Evolutionary conservation across 148 eudicot genomes (phyloP).

Genomic region (Cornus florida): DNA sequence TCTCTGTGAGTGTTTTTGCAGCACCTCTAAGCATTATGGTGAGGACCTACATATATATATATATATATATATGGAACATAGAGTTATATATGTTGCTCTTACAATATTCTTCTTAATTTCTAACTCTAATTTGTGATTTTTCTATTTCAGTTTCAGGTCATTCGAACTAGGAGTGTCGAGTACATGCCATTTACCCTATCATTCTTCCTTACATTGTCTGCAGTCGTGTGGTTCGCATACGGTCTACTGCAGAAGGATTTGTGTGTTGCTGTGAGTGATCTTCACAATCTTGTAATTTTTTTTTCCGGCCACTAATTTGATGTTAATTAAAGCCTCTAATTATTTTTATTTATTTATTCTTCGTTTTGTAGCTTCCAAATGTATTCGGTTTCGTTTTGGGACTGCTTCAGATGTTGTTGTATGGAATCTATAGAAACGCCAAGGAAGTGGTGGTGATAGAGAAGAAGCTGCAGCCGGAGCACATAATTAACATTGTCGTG

Average conservation of each 20-base stretch:
- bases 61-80: no score
- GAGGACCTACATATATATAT: slow-evolving; percentile 8
- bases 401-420: slow-evolving; percentile 48
- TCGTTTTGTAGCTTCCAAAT: slow-evolving; percentile 37
- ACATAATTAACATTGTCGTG: slow-evolving; percentile 24
- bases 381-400: slow-evolving; percentile 54
- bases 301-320: no score
- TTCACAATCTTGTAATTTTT: no score
- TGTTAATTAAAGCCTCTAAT: no score
- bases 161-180: slow-evolving; percentile 58
- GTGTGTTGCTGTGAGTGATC: slow-evolving; percentile 46
- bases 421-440: slow-evolving; percentile 30
- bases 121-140: neutral
- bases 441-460: slow-evolving; percentile 9
- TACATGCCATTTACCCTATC: slow-evolving; percentile 75
- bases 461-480: slow-evolving; percentile 25
- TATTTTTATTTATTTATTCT: neutral
- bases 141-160: slow-evolving; percentile 43
- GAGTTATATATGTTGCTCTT: neutral
- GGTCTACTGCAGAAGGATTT: slow-evolving; percentile 48
- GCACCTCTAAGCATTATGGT: slow-evolving; percentile 74
- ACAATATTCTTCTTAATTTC: neutral
- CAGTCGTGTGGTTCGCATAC: slow-evolving; percentile 62
- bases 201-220: slow-evolving; percentile 59
- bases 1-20: slow-evolving; percentile 64